Base-by-base conservation (phyloP, 2,329 filamentous ascomycete genomes). In the Dothistroma pini region DNA sequence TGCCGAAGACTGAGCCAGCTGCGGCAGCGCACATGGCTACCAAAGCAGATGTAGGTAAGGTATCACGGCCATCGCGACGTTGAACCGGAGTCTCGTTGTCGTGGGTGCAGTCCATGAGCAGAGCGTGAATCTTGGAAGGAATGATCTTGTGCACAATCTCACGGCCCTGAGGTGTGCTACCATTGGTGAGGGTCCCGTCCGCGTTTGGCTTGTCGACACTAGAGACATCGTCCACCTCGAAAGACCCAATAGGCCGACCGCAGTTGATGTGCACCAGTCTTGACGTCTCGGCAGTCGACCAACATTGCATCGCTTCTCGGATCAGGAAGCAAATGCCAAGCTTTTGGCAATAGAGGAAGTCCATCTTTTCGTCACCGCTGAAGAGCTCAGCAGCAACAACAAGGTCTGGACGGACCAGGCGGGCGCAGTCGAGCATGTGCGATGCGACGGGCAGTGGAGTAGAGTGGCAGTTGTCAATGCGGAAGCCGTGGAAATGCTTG, bases 71-170 rank as follows among this genome's bases (percentile, higher is more conserved):
- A 74, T 97, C 93, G 47, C 96, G 85, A 76, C 97, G 97, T 76
- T 99, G 93, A 0, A 93, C 91, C 0, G 95, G 95, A 1, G 91
- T 89, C 77, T 99, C 93, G 70, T 99, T 99, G 78, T 99, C 95
- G 75, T 99, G 95, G 0, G 96, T 99, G 76, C 96, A 99, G 74
- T 99, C 96, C 92, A 97, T 97, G 77, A 99, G 97, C 0, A 99
- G 80, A 0, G 93, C 95, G 67, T 96, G 93, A 0, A 97, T 89
- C 4, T 93, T 91, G 3, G 87, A 90, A n/a, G 89, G 88, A 67
- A 91, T 90, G 75, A 99, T 93, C 63, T 84, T 88, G 66, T 88
- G 89, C 66, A 96, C 83, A 19, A 90, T 84, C 69, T 93, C 89
- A 38, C 81, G 79, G 34, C 79, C 74, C 31, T 70, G 70, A 71